Base-by-base conservation (phyloP, 2,329 filamentous ascomycete genomes). In the Fusarium protoensiforme region DNA sequence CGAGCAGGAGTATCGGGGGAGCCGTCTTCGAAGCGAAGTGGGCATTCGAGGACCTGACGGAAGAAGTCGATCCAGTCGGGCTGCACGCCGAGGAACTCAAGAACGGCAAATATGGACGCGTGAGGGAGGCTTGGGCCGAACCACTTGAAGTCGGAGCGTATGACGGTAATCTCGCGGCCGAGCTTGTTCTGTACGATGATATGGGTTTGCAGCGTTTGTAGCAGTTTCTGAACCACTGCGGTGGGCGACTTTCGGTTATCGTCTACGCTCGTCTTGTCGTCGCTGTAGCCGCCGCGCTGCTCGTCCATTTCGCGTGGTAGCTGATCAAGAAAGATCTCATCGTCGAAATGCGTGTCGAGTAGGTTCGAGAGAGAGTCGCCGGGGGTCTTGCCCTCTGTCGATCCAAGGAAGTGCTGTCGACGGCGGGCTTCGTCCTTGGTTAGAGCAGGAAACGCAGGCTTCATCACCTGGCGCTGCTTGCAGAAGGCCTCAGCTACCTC, bases 51-150 rank as follows among this genome's bases (percentile, higher is more conserved):
- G 13, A 22, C 27, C 18, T 29, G 18, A 18, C 29, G 29, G n/a
- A 54, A 54, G 27, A 54, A 54, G 27, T 54, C n/a, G 48, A 54
- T 31, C 48, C 48, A 54, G 24, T 54, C 48, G 18, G 18, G 11
- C 18, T 54, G 27, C 20, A 54, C 48, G 11, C 29, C 48, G 27
- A 57, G 33, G 6, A 57, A 91, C 33, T 84, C 81, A 69, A 92
- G 77, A 2, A 91, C 83, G 0, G 84, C 79, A 27, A 89, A 79
- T 38, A 92, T 86, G 1, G 90, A 90, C 38, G 85, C 78, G 73
- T 93, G 91, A 4, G 86, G 83, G 8, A 87, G 78, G 2, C 82
- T 78, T 0, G 83, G 80, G 35, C 84, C 80, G 70, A 85, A 83
- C 59, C 79, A 81, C 9, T 83, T 78, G 63, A 87, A 86, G 41